Evolutionary conservation across 805 yeast genomes (phyloP).

Genomic region (Priceomyces fermenticarens): DNA sequence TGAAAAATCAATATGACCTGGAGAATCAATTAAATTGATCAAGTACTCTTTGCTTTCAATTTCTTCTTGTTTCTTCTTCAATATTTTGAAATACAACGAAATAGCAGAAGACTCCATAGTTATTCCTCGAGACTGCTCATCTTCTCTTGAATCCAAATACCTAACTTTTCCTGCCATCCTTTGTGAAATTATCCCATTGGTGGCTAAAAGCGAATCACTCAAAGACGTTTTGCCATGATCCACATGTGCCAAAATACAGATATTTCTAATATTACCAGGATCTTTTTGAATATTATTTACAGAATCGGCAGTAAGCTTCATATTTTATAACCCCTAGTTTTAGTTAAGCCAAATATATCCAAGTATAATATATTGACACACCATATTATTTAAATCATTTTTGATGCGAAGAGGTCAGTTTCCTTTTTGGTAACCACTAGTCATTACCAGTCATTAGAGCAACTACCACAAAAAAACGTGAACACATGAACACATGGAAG

Average conservation of each 20-base stretch:
- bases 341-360: no score
- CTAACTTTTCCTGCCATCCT: slow-evolving; percentile 94
- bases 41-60: slow-evolving; percentile 67
- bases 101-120: slow-evolving; percentile 98
- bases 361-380: no score
- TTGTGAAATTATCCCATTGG: slow-evolving; percentile 94
- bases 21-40: slow-evolving; percentile 92
- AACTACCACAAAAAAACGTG: no score
- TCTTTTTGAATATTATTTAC: slow-evolving; percentile 66
- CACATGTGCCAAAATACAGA: slow-evolving; percentile 95
- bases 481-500: no score
- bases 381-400: no score
- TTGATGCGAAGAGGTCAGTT: no score
- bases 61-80: slow-evolving; percentile 36
- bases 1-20: slow-evolving; percentile 98
- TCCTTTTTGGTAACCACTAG: no score
- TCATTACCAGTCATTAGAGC: no score
- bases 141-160: slow-evolving; percentile 89
- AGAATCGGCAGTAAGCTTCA: slow-evolving; percentile 63
- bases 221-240: slow-evolving; percentile 98
- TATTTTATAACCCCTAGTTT: slow-evolving; percentile 7
- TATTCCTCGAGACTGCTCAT: slow-evolving; percentile 93
- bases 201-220: slow-evolving; percentile 87
- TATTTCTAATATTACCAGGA: slow-evolving; percentile 73
- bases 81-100: slow-evolving; percentile 80